Percentiles rank a stretch among this genome's conserved stretches.
These are phyloP conservation scores for Baorangia bicolor DNA, from an alignment of 768 basidiomycete genomes.

Conservation along the genomic window DNA sequence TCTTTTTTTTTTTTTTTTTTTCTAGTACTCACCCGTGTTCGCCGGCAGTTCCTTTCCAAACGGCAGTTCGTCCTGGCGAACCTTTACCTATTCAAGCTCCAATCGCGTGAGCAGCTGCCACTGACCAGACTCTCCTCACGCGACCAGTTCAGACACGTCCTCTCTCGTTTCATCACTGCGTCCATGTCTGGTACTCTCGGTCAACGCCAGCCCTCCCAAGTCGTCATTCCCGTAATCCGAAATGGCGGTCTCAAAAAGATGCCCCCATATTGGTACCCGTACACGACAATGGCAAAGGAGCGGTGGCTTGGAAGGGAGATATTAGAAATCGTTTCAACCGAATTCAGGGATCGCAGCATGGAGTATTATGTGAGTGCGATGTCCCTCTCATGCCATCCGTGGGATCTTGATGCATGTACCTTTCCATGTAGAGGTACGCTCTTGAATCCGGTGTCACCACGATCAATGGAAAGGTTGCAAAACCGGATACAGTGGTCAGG, in stretches of 20 bases:
- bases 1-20: not conserved
- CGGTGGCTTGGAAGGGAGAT: conserved; percentile 88
- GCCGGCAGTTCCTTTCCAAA: conserved; percentile 20
- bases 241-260: conserved; percentile 68
- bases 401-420: not conserved
- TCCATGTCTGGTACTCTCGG: conserved; percentile 41
- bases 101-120: conserved; percentile 32
- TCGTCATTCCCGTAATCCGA: conserved; percentile 9
- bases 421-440: conserved; percentile 54
- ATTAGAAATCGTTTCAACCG: conserved; percentile 89
- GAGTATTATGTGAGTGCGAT: conserved; percentile 84
- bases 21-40: not conserved
- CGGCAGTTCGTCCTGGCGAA: conserved; percentile 33
- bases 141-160: conserved; percentile 57
- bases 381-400: not conserved
- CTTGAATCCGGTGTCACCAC: conserved; percentile 95
- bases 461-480: conserved; percentile 86
- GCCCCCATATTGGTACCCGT: conserved; percentile 89
- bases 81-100: conserved; percentile 24
- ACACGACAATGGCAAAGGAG: conserved; percentile 89
- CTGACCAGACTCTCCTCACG: conserved; percentile 49
- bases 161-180: conserved; percentile 50
- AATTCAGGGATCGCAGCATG: conserved; percentile 90
- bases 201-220: conserved; percentile 29
- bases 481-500: conserved; percentile 71